Evolutionary conservation across 2,329 filamentous ascomycete genomes (phyloP).

Genomic region (Cladosporium sp.): DNA sequence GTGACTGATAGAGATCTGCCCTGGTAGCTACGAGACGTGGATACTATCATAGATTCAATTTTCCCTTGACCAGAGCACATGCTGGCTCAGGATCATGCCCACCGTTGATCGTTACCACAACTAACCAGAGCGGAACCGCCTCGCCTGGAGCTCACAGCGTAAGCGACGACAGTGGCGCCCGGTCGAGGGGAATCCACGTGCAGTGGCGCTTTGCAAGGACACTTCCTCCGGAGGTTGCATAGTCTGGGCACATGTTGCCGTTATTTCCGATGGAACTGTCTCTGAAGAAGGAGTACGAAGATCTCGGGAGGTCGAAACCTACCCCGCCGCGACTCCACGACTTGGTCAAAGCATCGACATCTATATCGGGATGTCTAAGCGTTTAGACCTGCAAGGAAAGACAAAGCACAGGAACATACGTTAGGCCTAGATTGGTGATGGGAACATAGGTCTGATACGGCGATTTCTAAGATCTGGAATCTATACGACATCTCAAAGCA

Average conservation of each 20-base stretch:
- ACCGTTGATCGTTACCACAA: not conserved
- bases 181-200: constrained; percentile 8
- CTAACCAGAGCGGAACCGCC: not conserved
- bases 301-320: not conserved
- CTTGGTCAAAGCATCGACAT: not conserved
- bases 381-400: not conserved
- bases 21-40: not conserved
- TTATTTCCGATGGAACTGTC: constrained; percentile 1
- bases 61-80: not conserved
- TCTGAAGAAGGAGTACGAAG: not conserved
- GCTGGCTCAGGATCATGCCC: not conserved
- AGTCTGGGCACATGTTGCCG: not conserved
- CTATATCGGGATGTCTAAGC: not conserved
- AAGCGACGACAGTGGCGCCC: not conserved
- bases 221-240: too few species aligned
- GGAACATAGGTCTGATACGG: not conserved
- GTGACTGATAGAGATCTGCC: not conserved
- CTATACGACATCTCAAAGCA: constrained; percentile 18
- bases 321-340: not conserved
- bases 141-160: not conserved
- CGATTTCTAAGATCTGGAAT: not conserved
- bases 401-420: not conserved
- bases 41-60: not conserved
- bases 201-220: not conserved
- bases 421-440: not conserved